Percentiles rank a stretch among this genome's conserved stretches.
These are phyloP conservation scores for Cordyceps militaris DNA, from an alignment of 2,329 filamentous ascomycete species.

Conservation along the genomic window DNA sequence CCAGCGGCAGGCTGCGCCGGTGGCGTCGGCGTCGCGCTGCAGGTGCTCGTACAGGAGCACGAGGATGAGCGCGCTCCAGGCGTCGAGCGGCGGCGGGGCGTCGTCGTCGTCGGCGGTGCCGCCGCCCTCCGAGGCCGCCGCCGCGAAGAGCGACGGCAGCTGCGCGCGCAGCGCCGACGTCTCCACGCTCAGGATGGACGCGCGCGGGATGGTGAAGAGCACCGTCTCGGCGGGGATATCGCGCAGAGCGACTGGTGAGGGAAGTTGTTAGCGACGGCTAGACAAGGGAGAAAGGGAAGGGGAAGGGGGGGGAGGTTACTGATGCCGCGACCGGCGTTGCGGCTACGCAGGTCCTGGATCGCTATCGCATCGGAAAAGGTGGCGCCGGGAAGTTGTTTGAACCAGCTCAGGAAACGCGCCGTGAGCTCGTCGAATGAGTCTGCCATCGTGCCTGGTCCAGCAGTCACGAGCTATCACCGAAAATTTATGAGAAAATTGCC, in stretches of 20 bases:
- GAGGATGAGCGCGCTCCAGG: conserved; percentile 59
- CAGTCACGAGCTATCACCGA: not conserved
- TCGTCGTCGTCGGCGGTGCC: conserved; percentile 31
- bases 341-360: conserved; percentile 44
- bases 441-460: conserved; percentile 20
- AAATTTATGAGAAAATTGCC: too few species aligned
- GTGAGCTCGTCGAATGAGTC: conserved; percentile 41
- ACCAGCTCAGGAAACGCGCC: conserved; percentile 46
- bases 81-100: conserved; percentile 35
- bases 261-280: conserved; percentile 12
- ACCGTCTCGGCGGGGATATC: conserved; percentile 69
- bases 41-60: conserved; percentile 72
- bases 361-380: conserved; percentile 46
- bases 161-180: conserved; percentile 61
- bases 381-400: conserved; percentile 43
- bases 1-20: conserved; percentile 59
- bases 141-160: conserved; percentile 47
- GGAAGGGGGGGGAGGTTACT: conserved; percentile 29
- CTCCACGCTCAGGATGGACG: conserved; percentile 61
- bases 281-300: not conserved
- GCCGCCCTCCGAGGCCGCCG: conserved; percentile 23
- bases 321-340: conserved; percentile 48
- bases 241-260: conserved; percentile 54
- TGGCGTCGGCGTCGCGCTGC: too few species aligned
- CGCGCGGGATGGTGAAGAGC: conserved; percentile 72